Conservation (phyloP, 1,284 basidiomycete genomes). For the Melanopsichium pennsylvanicum region DNA sequence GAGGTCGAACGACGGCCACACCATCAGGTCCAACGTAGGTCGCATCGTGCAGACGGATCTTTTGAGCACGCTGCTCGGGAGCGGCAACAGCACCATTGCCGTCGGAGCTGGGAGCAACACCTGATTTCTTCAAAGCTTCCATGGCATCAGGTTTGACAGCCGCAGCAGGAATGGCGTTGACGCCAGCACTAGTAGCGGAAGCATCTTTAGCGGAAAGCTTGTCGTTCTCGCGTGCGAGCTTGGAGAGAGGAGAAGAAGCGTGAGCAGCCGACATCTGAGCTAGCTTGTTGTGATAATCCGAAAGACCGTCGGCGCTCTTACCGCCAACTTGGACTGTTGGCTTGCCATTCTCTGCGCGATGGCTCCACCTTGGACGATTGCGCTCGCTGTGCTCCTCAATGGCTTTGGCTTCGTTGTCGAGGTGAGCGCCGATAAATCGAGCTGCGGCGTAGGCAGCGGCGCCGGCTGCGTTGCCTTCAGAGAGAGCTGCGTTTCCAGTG, state of each 20-base stretch:
- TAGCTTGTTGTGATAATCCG: conserved; percentile 67
- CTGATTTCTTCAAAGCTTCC: conserved; percentile 21
- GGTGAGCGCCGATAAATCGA: conserved; percentile 63
- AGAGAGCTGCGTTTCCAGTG: conserved; percentile 63
- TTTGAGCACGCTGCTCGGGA: conserved; percentile 26
- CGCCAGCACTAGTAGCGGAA: conserved; percentile 5
- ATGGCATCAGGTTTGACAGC: conserved; percentile 36
- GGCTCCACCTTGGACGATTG: conserved; percentile 22
- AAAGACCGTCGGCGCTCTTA: conserved; percentile 31
- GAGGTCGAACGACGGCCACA: conserved; percentile 62
- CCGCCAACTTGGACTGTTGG: conserved; percentile 9
- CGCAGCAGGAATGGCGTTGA: conserved; percentile 36
- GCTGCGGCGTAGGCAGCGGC: conserved; percentile 65
- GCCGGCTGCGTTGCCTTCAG: conserved; percentile 62
- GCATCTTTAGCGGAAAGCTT: conserved; percentile 15
- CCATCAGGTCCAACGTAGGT: conserved; percentile 44
- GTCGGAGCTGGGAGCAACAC: conserved; percentile 39
- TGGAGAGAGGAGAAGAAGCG: conserved; percentile 29
- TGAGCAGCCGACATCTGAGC: conserved; percentile 36
- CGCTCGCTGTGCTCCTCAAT: conserved; percentile 36
- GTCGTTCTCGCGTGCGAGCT: conserved; percentile 29
- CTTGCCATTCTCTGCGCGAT: conserved; percentile 18
- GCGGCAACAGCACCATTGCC: conserved; percentile 39
- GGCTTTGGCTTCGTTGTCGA: conserved; percentile 47
- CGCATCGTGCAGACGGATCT: conserved; percentile 40